Conservation (phyloP, 768 basidiomycete species). For the Auricularia cornea region DNA sequence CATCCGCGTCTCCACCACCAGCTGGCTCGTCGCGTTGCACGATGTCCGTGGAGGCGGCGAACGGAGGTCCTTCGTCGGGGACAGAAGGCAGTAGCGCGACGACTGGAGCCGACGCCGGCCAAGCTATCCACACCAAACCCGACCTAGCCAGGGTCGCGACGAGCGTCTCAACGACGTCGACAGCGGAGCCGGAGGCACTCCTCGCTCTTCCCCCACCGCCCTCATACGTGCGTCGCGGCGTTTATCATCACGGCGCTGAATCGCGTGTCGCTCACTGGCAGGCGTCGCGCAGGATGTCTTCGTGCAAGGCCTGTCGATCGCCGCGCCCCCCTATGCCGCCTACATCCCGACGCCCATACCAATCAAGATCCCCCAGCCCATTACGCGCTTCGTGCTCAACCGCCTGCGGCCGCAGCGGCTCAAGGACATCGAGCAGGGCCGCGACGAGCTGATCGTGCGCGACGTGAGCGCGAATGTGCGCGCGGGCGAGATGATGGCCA, state of each 20-base stretch:
- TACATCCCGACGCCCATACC: neutral
- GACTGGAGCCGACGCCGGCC: too few relatives aligned
- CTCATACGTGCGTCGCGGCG: neutral
- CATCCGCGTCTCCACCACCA: too few relatives aligned
- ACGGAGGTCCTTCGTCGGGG: too few relatives aligned
- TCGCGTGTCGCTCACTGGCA: neutral
- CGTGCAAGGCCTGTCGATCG: neutral
- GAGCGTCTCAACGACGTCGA: neutral
- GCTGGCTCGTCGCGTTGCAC: too few relatives aligned
- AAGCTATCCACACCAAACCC: too few relatives aligned
- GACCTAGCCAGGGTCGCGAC: too few relatives aligned
- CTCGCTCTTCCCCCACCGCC: neutral
- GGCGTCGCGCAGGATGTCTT: neutral
- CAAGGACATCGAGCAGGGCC: neutral
- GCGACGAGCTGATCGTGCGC: neutral
- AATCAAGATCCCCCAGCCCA: neutral
- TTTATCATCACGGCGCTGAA: too few relatives aligned
- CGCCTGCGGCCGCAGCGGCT: neutral
- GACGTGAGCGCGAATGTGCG: neutral
- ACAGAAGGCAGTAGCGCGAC: too few relatives aligned
- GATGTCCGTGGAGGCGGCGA: too few relatives aligned
- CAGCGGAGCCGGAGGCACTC: neutral
- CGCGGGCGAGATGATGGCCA: constrained; percentile 2
- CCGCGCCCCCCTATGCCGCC: neutral
- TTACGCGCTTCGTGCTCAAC: neutral